A percentile compares a stretch with the other conserved stretches of the same genome.
phyloP scores from a whole-genome alignment of 2,329 filamentous ascomycete genomes.

The Penicillium sp. region DNA sequence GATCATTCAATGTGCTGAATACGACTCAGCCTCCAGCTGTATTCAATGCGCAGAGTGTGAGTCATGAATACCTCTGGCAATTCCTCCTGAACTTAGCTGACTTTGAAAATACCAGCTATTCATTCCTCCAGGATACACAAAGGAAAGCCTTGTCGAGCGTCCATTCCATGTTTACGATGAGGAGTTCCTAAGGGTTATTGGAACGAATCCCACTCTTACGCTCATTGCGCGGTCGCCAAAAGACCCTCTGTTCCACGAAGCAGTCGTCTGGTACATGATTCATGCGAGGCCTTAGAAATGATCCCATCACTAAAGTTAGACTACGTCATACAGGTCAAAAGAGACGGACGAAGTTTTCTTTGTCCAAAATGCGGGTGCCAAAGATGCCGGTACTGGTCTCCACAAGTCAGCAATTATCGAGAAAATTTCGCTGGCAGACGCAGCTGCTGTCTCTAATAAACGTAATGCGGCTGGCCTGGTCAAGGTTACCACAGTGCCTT shows the following conservation, averaged over 20 bases:
- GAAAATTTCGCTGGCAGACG: conserved; percentile 10
- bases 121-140: background rate
- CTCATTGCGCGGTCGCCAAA: conserved; percentile 3
- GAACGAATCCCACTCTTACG: background rate
- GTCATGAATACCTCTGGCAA: background rate
- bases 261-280: background rate
- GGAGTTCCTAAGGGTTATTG: background rate
- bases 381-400: conserved; percentile 20
- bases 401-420: conserved; percentile 12
- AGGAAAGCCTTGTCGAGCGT: background rate
- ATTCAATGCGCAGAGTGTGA: conserved; percentile 17
- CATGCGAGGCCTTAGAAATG: too few species aligned
- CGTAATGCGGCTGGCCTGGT: background rate
- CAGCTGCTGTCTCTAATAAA: background rate
- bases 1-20: conserved; percentile 24
- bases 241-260: background rate
- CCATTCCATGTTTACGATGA: conserved; percentile 6
- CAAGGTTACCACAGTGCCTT: background rate
- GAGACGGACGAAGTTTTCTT: conserved; percentile 26
- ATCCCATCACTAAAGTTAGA: background rate
- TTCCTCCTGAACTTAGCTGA: background rate
- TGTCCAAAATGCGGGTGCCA: conserved; percentile 24
- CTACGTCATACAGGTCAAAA: conserved; percentile 4
- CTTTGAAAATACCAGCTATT: background rate
- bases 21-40: conserved; percentile 18